Conservation (phyloP, 345 rosid genomes). For the Hirschfeldia incana region DNA sequence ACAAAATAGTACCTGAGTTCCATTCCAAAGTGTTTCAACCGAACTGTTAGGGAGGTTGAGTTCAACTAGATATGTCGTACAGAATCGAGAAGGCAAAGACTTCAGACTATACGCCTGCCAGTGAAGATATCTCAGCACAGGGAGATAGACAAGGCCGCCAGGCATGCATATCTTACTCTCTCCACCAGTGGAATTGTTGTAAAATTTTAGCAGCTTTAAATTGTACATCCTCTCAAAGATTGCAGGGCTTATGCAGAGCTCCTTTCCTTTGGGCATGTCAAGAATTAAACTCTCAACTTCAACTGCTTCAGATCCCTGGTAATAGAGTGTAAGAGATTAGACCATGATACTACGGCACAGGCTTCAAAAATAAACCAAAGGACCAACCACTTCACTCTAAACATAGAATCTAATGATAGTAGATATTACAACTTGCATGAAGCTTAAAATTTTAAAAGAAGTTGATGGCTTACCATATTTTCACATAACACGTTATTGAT, state of each 20-base stretch:
- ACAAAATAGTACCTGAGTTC: not conserved
- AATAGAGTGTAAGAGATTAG: not conserved
- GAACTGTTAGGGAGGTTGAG: not conserved
- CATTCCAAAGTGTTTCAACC: not conserved
- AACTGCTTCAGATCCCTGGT: not conserved
- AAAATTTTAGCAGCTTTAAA: not conserved
- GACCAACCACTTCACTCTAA: not conserved
- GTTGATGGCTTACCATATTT: not conserved
- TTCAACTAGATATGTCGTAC: not conserved
- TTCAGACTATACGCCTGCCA: not conserved
- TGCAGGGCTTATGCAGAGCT: not conserved
- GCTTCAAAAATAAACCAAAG: not conserved
- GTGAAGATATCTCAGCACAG: not conserved
- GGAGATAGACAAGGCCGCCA: not conserved
- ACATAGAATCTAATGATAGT: not conserved
- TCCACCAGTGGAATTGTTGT: not conserved
- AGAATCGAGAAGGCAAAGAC: not conserved
- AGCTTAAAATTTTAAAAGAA: not conserved
- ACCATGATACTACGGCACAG: not conserved
- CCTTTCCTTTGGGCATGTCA: not conserved
- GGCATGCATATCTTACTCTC: not conserved
- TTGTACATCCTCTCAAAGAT: not conserved
- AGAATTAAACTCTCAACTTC: not conserved
- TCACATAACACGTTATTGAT: not conserved
- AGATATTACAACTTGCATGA: not conserved